These are phyloP conservation scores for Panicum miliaceum DNA, from an alignment of 176 grass and related monocot species.

Conservation along the genomic window DNA sequence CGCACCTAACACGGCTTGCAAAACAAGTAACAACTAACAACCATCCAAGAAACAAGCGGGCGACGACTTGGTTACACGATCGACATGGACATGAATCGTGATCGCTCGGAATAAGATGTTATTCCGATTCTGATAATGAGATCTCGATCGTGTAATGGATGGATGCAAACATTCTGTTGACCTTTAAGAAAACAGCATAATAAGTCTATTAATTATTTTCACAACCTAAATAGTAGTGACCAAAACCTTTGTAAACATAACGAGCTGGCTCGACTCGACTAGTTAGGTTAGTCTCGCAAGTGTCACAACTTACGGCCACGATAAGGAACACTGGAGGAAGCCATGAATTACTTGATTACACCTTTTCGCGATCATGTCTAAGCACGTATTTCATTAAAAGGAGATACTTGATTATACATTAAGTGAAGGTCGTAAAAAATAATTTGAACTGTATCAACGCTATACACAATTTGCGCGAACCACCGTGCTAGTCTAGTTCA, in stretches of 20 bases:
- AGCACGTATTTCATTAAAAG: no score
- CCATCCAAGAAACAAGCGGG: not conserved
- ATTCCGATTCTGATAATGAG: constrained; percentile 10
- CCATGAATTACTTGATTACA: no score
- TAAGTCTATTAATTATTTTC: not conserved
- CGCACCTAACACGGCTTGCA: not conserved
- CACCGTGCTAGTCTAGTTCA: no score
- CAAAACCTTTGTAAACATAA: no score
- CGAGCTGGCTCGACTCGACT: no score
- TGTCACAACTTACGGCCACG: no score
- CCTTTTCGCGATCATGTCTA: no score
- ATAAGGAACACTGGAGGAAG: no score
- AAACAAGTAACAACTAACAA: not conserved
- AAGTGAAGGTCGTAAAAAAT: not conserved
- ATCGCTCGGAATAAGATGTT: not conserved
- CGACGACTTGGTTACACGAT: not conserved
- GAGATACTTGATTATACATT: no score
- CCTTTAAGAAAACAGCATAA: not conserved
- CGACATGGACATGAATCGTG: not conserved
- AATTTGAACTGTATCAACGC: not conserved
- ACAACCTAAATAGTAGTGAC: not conserved
- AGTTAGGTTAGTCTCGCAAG: no score
- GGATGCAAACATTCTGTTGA: not conserved
- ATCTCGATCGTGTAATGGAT: not conserved
- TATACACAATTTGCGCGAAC: no score